These are phyloP conservation scores for Lophiotrema nucula DNA, from an alignment of 495 filamentous ascomycete genomes.

Conservation along the genomic window DNA sequence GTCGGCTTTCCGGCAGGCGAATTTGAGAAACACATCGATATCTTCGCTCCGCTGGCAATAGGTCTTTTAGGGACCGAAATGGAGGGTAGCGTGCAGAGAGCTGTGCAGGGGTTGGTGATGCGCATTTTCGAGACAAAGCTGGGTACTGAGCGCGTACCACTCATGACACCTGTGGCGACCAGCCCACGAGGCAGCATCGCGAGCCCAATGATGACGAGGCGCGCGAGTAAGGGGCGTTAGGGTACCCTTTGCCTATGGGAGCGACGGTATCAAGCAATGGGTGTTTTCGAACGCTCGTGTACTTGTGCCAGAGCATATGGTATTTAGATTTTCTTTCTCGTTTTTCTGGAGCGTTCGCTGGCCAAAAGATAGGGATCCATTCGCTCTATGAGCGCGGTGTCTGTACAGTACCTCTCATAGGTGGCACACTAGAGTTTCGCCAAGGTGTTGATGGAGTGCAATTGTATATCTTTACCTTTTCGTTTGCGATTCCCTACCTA, in stretches of 20 bases:
- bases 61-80: conserved; percentile 83
- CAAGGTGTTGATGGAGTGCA: not conserved
- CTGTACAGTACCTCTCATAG: not conserved
- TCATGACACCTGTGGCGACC: conserved; percentile 14
- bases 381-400: not conserved
- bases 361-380: not conserved
- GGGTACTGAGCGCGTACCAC: conserved; percentile 50
- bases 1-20: conserved; percentile 79
- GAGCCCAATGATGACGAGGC: not conserved
- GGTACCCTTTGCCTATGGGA: not conserved
- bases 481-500: not conserved
- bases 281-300: no score
- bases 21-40: conserved; percentile 73
- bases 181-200: conserved; percentile 13
- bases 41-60: conserved; percentile 82
- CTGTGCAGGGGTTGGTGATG: conserved; percentile 71
- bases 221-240: conserved; percentile 15
- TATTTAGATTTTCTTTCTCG: not conserved
- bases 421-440: not conserved
- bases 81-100: conserved; percentile 70
- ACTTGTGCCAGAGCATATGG: not conserved
- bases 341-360: not conserved
- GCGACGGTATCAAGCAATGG: not conserved
- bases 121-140: conserved; percentile 80
- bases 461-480: not conserved